Base-by-base conservation (phyloP, 1,284 basidiomycete species). In the Leccinum solheimii region DNA sequence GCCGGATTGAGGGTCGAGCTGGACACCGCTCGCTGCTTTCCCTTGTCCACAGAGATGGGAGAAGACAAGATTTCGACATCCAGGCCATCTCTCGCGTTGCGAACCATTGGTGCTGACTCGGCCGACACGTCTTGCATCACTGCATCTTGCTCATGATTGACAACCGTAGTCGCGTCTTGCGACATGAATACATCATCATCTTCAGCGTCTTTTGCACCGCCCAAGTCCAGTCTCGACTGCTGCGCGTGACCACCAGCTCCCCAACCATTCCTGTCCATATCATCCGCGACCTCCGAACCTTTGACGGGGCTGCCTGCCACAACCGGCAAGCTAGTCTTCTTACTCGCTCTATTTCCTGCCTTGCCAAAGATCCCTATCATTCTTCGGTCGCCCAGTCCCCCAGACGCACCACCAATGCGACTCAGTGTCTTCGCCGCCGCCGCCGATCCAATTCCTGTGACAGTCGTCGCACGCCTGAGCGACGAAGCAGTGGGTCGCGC, bases 281-380 rank as follows among this genome's bases (percentile, higher is more conserved):
- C 23, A 8, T 23, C 62, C 6, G 50, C 56, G 7, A 57, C 55
- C 23, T 67, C 68, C 5, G 56, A 60, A 13, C 60, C 83, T 71
- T 87, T 87, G 50, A 83, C 80, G 48, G 86, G 86, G 67, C 85
- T 86, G 14, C 78, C 85, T 59, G 77, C 76, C 1, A 87, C 83
- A 58, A 77, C 82, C 0, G 88, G 86, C 58, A 91, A 73, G 52
- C 74, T 82, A n/a, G 86, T 80, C 70, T 84, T 84, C 74, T 83
- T 83, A 70, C 89, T 91, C 14, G 79, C 87, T 65, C 82, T 82
- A 38, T 79, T 79, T 14, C 79, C 74, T 0, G 74, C 67, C 54
- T 78, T 73, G 38, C 67, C 64, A 59, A 74, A 76, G 8, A 72
- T 67, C 4, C 72, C 67, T 3, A 60, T 59, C 26, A 56, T 14